Conservation (phyloP, 352 stramenopile species). For the Thraustotheca clavata region DNA sequence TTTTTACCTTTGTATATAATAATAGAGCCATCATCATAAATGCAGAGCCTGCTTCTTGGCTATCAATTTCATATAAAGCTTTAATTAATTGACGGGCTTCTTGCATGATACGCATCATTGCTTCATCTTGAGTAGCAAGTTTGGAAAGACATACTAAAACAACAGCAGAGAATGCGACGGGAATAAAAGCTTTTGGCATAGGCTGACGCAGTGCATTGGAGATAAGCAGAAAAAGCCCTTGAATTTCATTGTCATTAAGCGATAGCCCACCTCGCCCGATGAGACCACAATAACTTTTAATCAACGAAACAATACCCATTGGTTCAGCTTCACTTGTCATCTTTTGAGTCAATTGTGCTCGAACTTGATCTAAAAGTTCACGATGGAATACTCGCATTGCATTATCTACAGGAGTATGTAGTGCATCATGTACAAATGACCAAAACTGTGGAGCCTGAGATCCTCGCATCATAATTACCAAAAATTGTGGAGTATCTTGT, state of each 20-base stretch:
- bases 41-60: background rate
- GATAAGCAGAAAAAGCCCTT: background rate
- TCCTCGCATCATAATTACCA: background rate
- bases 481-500: background rate
- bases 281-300: conserved; percentile 13
- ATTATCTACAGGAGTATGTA: background rate
- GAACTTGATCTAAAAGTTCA: background rate
- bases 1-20: conserved; percentile 17
- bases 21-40: conserved; percentile 14
- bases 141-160: background rate
- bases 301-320: background rate
- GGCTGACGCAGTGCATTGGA: background rate
- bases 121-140: background rate
- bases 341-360: background rate
- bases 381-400: background rate
- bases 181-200: background rate
- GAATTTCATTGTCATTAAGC: background rate
- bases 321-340: background rate
- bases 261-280: background rate
- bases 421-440: background rate
- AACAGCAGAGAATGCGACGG: background rate
- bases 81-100: conserved; percentile 5
- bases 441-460: background rate
- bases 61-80: background rate
- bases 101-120: background rate